Evolutionary conservation across 495 filamentous ascomycete species (phyloP).

Genomic region (Penicillium desertorum): DNA sequence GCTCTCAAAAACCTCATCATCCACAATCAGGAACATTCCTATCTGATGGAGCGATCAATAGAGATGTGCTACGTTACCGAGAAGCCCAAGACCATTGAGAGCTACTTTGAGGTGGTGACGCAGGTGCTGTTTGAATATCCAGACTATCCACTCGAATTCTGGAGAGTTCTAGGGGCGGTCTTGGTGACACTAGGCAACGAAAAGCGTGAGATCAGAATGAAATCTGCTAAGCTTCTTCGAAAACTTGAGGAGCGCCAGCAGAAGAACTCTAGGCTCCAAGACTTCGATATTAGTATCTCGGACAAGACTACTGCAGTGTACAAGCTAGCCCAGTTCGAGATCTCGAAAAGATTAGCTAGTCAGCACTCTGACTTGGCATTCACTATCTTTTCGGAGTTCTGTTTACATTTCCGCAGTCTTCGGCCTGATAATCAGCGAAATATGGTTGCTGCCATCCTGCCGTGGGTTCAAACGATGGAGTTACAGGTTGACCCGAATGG

Average conservation of each 20-base stretch:
- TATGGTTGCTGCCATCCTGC: constrained; percentile 89
- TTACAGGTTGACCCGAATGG: constrained; percentile 93
- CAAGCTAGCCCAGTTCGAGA: constrained; percentile 95
- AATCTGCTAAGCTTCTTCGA: constrained; percentile 80
- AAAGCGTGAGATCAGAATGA: constrained; percentile 80
- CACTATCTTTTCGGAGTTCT: constrained; percentile 92
- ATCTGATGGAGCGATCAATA: constrained; percentile 82
- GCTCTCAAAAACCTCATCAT: constrained; percentile 88
- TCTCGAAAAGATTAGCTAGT: constrained; percentile 84
- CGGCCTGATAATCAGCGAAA: constrained; percentile 80
- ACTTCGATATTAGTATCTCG: constrained; percentile 96
- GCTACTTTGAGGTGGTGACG: constrained; percentile 91
- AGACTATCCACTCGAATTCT: constrained; percentile 81
- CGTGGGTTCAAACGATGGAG: constrained; percentile 94
- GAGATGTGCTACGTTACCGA: constrained; percentile 74
- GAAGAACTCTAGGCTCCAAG: constrained; percentile 85
- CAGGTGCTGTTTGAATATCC: constrained; percentile 78
- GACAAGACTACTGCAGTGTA: constrained; percentile 98
- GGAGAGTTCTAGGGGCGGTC: constrained; percentile 83
- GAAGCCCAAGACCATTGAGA: constrained; percentile 79
- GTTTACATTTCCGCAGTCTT: constrained; percentile 82
- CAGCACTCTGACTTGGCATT: constrained; percentile 87
- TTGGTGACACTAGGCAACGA: constrained; percentile 90
- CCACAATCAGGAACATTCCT: constrained; percentile 82
- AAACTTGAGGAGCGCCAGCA: constrained; percentile 81